Conservation (phyloP, 352 stramenopile species). For the Thalassiosira mediterranea region DNA sequence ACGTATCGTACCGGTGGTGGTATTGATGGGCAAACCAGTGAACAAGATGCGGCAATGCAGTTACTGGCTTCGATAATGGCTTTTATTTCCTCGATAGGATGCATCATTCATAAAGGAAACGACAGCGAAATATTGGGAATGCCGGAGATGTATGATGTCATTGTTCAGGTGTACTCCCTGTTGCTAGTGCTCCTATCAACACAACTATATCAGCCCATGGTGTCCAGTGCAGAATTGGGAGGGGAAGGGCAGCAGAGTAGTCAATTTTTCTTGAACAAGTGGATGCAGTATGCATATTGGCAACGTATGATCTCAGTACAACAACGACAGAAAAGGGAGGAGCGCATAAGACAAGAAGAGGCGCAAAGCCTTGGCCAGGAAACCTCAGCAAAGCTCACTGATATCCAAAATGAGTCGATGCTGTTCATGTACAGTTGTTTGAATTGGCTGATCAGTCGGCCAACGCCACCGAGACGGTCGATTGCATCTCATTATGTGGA, state of each 20-base stretch:
- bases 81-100: slow-evolving; percentile 49
- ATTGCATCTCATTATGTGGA: slow-evolving; percentile 67
- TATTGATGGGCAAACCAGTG: slow-evolving; percentile 14
- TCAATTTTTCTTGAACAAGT: slow-evolving; percentile 50
- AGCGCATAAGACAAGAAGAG: slow-evolving; percentile 23
- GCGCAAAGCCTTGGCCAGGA: slow-evolving; percentile 18
- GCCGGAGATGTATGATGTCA: slow-evolving; percentile 78
- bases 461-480: slow-evolving; percentile 59
- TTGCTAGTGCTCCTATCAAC: slow-evolving; percentile 74
- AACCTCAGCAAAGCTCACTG: neutral
- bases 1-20: slow-evolving; percentile 32
- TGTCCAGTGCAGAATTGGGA: slow-evolving; percentile 52
- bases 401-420: slow-evolving; percentile 34
- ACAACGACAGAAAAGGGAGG: slow-evolving; percentile 22
- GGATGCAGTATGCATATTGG: slow-evolving; percentile 47
- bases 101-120: slow-evolving; percentile 10
- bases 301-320: slow-evolving; percentile 23
- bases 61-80: slow-evolving; percentile 46
- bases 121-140: slow-evolving; percentile 37
- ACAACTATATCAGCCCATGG: slow-evolving; percentile 78
- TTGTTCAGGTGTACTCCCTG: slow-evolving; percentile 62
- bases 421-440: slow-evolving; percentile 59
- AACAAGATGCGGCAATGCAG: slow-evolving; percentile 43
- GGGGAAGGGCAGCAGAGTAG: slow-evolving; percentile 10
- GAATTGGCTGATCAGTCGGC: slow-evolving; percentile 63